phyloP scores from a whole-genome alignment of 345 rosid species.

The Pistacia integerrima region DNA sequence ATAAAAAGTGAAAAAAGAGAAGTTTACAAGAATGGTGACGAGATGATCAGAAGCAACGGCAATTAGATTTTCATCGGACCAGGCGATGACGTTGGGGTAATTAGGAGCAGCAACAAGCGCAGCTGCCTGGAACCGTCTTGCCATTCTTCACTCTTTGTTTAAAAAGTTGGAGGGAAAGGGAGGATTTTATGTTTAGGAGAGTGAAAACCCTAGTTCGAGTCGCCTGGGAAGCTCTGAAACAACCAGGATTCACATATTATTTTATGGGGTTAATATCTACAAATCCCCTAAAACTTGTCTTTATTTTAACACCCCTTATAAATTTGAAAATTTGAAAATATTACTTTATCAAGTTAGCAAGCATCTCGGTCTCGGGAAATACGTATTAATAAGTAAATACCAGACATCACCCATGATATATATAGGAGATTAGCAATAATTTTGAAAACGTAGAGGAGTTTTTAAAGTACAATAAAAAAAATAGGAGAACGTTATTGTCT shows the following conservation, averaged over 20 bases:
- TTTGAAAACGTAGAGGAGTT: too few species aligned
- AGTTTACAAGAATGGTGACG: slow-evolving; percentile 74
- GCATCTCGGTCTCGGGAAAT: too few species aligned
- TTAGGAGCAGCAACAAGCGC: slow-evolving; percentile 73
- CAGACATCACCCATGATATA: too few species aligned
- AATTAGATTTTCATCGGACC: slow-evolving; percentile 93
- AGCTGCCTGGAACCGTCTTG: slow-evolving; percentile 81
- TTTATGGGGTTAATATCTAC: too few species aligned
- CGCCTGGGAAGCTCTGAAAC: slow-evolving; percentile 28
- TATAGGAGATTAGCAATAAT: too few species aligned
- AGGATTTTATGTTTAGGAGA: not conserved
- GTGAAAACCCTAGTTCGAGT: slow-evolving; percentile 67
- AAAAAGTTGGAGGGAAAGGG: slow-evolving; percentile 25
- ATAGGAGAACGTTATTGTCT: too few species aligned
- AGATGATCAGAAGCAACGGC: slow-evolving; percentile 87
- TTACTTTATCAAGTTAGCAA: too few species aligned
- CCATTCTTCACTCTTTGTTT: slow-evolving; percentile 37
- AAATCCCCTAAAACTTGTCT: too few species aligned
- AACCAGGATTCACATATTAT: not conserved
- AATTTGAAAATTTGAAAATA: too few species aligned
- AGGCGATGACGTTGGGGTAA: slow-evolving; percentile 77
- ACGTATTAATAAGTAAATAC: too few species aligned
- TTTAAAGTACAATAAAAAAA: too few species aligned
- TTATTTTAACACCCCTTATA: too few species aligned
- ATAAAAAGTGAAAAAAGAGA: not conserved